Conservation (phyloP, 352 stramenopile species). For the Phytopythium oedochilum region DNA sequence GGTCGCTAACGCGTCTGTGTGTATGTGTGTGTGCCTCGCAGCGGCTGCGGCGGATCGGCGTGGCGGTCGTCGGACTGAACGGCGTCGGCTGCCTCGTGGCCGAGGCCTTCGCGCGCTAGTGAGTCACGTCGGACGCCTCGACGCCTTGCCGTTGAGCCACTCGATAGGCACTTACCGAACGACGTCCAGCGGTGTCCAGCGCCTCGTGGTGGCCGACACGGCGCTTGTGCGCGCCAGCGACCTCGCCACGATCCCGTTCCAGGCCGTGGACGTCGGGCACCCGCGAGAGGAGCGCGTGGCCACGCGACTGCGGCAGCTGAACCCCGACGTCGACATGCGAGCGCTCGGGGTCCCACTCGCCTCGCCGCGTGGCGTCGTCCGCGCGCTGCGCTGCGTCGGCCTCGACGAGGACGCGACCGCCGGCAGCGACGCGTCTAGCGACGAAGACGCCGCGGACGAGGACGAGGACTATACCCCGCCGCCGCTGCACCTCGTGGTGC, state of each 20-base stretch:
- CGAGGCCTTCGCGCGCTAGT: conserved; percentile 41
- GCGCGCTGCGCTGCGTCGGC: conserved; percentile 9
- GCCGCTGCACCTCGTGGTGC: conserved; percentile 22
- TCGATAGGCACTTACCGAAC: neutral
- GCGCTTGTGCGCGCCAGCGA: conserved; percentile 17
- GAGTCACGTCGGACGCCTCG: neutral
- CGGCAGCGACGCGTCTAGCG: neutral
- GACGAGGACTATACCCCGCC: neutral
- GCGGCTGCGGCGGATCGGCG: conserved; percentile 25
- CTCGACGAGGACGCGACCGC: neutral
- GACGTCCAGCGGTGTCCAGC: conserved; percentile 28
- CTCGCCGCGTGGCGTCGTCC: conserved; percentile 5
- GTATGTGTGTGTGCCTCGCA: conserved; percentile 2
- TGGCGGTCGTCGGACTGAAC: conserved; percentile 38
- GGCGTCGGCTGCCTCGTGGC: conserved; percentile 33
- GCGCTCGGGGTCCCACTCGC: conserved; percentile 10
- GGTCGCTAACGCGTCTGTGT: neutral
- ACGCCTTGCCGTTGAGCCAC: neutral
- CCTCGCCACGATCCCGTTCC: conserved; percentile 32
- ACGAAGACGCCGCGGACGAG: conserved; percentile 1
- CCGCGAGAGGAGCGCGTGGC: conserved; percentile 26
- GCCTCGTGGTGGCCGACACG: conserved; percentile 29
- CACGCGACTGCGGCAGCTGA: conserved; percentile 13
- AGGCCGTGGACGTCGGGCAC: conserved; percentile 22
- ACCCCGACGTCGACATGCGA: conserved; percentile 26